Evolutionary conservation across 208 protist species (phyloP).

Genomic region (Trypanosoma brucei): DNA sequence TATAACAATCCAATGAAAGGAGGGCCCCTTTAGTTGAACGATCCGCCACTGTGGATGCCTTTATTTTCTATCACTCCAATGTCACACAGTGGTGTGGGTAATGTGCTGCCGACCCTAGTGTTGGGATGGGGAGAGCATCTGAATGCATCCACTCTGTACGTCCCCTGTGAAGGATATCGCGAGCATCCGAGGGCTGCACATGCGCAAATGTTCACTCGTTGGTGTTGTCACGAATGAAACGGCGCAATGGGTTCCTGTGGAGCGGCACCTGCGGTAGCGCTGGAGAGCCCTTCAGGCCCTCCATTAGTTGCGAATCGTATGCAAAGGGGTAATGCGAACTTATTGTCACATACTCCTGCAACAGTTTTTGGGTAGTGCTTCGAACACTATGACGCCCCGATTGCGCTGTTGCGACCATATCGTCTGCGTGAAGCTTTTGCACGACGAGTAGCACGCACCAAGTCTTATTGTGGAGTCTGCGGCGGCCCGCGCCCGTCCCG

Average conservation of each 20-base stretch:
- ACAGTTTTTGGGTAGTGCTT: slow-evolving; percentile 6
- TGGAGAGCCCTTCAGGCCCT: neutral
- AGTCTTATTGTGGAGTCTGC: slow-evolving; percentile 16
- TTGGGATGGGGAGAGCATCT: neutral
- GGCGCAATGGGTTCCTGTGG: slow-evolving; percentile 9
- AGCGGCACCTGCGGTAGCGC: slow-evolving; percentile 4
- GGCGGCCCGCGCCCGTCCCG: neutral
- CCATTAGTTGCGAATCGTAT: slow-evolving; percentile 18
- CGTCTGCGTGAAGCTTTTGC: slow-evolving; percentile 8
- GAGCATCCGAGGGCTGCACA: slow-evolving; percentile 4
- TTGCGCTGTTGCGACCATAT: slow-evolving; percentile 9
- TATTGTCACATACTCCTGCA: slow-evolving; percentile 5
- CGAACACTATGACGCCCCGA: slow-evolving; percentile 7
- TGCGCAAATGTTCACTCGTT: slow-evolving; percentile 10
- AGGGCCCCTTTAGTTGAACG: too few species aligned
- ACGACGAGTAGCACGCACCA: slow-evolving; percentile 12
- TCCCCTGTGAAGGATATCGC: neutral
- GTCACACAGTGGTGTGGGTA: too few species aligned
- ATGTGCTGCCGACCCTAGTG: slow-evolving; percentile 11
- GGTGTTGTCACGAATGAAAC: neutral
- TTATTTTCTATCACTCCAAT: too few species aligned
- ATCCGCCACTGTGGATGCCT: too few species aligned
- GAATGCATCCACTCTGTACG: slow-evolving; percentile 11
- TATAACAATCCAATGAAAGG: too few species aligned
- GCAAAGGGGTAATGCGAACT: slow-evolving; percentile 18